Evolutionary conservation across 2,329 filamentous ascomycete species (phyloP).

Genomic region (Neofusicoccum sp.): DNA sequence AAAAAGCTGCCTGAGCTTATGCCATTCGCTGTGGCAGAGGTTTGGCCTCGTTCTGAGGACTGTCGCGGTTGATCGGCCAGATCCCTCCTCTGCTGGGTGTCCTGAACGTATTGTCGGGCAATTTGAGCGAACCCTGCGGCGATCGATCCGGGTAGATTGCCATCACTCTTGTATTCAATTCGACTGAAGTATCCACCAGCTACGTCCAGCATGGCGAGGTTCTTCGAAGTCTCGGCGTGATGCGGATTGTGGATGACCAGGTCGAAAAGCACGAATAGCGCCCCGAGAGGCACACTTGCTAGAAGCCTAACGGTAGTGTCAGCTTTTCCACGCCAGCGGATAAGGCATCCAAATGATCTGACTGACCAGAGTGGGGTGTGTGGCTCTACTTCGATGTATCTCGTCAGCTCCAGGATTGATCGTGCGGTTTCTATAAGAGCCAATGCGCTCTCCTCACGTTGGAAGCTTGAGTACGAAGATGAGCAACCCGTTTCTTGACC

Average conservation of each 20-base stretch:
- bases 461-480: neutral
- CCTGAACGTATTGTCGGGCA: conserved; percentile 40
- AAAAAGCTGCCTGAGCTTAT: no score
- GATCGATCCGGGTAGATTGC: conserved; percentile 37
- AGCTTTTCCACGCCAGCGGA: no score
- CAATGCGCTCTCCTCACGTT: conserved; percentile 22
- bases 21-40: no score
- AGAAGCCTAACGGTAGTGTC: neutral
- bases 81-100: neutral
- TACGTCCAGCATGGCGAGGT: conserved; percentile 43
- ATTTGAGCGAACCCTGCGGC: conserved; percentile 32
- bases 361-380: conserved; percentile 35
- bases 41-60: no score
- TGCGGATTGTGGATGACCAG: neutral
- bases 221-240: conserved; percentile 35
- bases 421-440: conserved; percentile 33
- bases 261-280: conserved; percentile 44
- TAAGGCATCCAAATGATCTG: no score
- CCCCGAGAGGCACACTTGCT: neutral
- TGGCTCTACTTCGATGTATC: conserved; percentile 34
- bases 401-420: conserved; percentile 34
- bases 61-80: no score
- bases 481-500: neutral
- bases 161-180: conserved; percentile 41
- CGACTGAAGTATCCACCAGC: conserved; percentile 45